phyloP scores from a whole-genome alignment of 768 basidiomycete species.

The Exsudoporus frostii region DNA sequence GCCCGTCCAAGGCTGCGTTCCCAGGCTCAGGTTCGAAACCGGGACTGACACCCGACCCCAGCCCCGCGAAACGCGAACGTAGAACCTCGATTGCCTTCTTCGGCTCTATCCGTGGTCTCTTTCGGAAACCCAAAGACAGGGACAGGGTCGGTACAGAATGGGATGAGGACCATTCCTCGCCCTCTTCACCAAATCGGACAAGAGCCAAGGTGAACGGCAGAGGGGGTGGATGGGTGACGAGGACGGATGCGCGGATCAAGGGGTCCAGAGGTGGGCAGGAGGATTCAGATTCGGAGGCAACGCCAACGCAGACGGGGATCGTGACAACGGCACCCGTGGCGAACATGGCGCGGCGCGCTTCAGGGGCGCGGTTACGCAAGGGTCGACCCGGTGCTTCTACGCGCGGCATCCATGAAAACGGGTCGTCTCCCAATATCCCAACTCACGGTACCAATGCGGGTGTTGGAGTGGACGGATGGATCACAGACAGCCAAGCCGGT shows the following conservation, averaged over 20 bases:
- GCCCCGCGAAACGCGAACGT: constrained; percentile 16
- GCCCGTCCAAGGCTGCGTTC: background rate
- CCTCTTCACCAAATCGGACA: background rate
- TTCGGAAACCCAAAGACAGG: constrained; percentile 21
- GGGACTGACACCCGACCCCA: background rate
- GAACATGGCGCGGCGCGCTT: background rate
- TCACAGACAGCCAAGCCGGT: constrained; percentile 9
- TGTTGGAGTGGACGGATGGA: constrained; percentile 17
- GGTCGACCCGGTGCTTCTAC: constrained; percentile 4
- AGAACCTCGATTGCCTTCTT: constrained; percentile 22
- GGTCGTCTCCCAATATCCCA: background rate
- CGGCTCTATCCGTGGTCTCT: constrained; percentile 27
- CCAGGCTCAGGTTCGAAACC: background rate
- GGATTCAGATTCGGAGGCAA: constrained; percentile 20
- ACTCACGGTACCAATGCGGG: background rate
- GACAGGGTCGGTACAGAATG: background rate
- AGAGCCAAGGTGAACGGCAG: background rate
- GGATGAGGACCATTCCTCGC: constrained; percentile 9
- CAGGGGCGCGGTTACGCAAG: constrained; percentile 15
- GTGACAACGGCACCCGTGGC: background rate
- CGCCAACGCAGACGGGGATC: background rate
- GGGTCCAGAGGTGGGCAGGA: background rate
- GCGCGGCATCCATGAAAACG: constrained; percentile 1
- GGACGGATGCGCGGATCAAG: constrained; percentile 25
- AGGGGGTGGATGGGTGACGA: constrained; percentile 23